Evolutionary conservation across 345 rosid genomes (phyloP).

Genomic region (Psidium guajava): DNA sequence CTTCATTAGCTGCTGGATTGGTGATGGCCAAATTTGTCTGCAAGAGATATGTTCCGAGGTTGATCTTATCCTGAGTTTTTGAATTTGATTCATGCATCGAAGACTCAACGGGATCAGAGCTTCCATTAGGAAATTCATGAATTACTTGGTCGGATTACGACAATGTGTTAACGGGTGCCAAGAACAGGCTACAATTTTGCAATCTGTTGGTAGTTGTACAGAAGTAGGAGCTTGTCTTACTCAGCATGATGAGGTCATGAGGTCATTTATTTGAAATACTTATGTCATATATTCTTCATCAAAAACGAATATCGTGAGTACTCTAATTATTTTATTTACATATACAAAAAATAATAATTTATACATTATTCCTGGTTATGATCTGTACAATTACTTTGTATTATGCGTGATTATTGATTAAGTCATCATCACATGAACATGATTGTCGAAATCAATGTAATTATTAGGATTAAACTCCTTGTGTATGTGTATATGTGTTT

Average conservation of each 20-base stretch:
- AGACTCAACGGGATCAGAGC: background rate
- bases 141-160: background rate
- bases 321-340: background rate
- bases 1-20: constrained; percentile 64
- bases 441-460: background rate
- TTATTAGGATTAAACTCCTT: background rate
- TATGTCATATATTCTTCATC: too few species aligned
- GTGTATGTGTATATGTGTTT: too few species aligned
- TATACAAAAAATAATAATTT: background rate
- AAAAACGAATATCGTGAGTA: too few species aligned
- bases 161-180: background rate
- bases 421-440: background rate
- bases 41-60: constrained; percentile 2
- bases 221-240: background rate
- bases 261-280: too few species aligned
- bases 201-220: background rate
- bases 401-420: background rate
- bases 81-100: background rate
- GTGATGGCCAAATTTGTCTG: constrained; percentile 28
- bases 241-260: background rate
- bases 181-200: background rate
- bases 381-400: background rate
- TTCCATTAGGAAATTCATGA: background rate
- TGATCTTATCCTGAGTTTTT: constrained; percentile 1
- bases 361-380: background rate